A percentile compares a stretch with the other conserved stretches of the same genome.
phyloP scores from a whole-genome alignment of 2,329 filamentous ascomycete species.

The Epichloe sylvatica region DNA sequence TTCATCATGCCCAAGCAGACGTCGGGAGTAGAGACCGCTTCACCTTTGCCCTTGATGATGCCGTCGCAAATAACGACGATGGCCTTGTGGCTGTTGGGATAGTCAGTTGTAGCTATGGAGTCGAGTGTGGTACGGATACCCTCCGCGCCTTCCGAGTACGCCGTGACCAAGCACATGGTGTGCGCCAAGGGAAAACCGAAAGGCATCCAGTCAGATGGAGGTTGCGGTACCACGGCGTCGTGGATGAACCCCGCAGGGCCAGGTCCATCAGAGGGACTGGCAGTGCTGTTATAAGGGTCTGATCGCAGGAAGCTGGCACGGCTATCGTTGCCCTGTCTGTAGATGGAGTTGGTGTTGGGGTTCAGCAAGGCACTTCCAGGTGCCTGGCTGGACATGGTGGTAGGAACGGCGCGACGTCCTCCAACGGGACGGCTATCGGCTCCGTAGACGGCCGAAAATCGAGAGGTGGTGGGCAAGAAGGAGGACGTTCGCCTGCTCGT shows the following conservation, averaged over 20 bases:
- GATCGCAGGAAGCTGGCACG: conserved; percentile 51
- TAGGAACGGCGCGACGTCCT: conserved; percentile 47
- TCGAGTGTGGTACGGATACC: conserved; percentile 88
- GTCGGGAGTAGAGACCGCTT: conserved; percentile 75
- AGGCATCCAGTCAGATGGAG: conserved; percentile 91
- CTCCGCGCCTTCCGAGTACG: conserved; percentile 89
- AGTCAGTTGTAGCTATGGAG: conserved; percentile 93
- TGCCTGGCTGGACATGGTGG: conserved; percentile 88
- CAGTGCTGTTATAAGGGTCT: conserved; percentile 39
- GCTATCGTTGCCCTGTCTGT: conserved; percentile 51
- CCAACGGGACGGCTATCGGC: conserved; percentile 43
- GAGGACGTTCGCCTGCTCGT: conserved; percentile 66
- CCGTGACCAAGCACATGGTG: conserved; percentile 85
- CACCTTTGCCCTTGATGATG: conserved; percentile 91
- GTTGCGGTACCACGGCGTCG: conserved; percentile 88
- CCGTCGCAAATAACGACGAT: conserved; percentile 95
- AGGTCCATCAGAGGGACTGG: conserved; percentile 49
- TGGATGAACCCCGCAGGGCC: conserved; percentile 93
- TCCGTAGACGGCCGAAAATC: conserved; percentile 84
- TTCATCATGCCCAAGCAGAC: conserved; percentile 89
- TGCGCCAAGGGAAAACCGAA: conserved; percentile 93
- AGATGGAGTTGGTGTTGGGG: conserved; percentile 47
- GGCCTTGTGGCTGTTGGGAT: conserved; percentile 97
- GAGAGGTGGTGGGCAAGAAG: conserved; percentile 84
- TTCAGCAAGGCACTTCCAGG: conserved; percentile 57